Conservation (phyloP, 768 basidiomycete genomes). For the Collybia sp. region DNA sequence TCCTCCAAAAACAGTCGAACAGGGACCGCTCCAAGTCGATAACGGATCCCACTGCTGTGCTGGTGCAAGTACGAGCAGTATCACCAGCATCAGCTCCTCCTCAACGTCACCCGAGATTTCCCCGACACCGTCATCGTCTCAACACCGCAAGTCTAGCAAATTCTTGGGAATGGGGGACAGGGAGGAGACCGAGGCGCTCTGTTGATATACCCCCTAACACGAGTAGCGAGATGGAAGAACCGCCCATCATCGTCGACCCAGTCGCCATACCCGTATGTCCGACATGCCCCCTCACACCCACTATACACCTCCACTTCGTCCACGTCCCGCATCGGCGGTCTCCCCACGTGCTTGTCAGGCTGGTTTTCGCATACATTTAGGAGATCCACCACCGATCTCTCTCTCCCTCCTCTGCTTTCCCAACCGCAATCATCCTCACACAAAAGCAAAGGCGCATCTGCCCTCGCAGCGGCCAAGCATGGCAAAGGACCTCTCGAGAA, state of each 20-base stretch:
- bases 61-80: slow-evolving; percentile 35
- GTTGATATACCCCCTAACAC: slow-evolving; percentile 6
- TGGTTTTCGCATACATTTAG: slow-evolving; percentile 81
- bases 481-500: slow-evolving; percentile 77
- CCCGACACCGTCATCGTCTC: slow-evolving; percentile 16
- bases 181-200: slow-evolving; percentile 17
- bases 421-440: slow-evolving; percentile 14
- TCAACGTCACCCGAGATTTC: slow-evolving; percentile 21
- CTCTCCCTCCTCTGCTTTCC: slow-evolving; percentile 55
- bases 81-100: slow-evolving; percentile 23
- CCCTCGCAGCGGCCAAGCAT: slow-evolving; percentile 65
- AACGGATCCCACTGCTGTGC: slow-evolving; percentile 32
- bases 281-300: slow-evolving; percentile 20
- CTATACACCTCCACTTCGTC: slow-evolving; percentile 45
- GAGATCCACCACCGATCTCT: slow-evolving; percentile 66
- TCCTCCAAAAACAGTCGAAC: slow-evolving; percentile 55
- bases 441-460: slow-evolving; percentile 25
- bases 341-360: slow-evolving; percentile 72
- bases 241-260: slow-evolving; percentile 69
- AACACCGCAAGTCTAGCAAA: slow-evolving; percentile 26
- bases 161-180: slow-evolving; percentile 32
- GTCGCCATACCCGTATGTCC: slow-evolving; percentile 42
- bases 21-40: slow-evolving; percentile 60
- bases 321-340: slow-evolving; percentile 53
- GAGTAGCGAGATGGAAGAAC: slow-evolving; percentile 34